phyloP scores from a whole-genome alignment of 73 alveolate species.

The Stentor roeselii region DNA sequence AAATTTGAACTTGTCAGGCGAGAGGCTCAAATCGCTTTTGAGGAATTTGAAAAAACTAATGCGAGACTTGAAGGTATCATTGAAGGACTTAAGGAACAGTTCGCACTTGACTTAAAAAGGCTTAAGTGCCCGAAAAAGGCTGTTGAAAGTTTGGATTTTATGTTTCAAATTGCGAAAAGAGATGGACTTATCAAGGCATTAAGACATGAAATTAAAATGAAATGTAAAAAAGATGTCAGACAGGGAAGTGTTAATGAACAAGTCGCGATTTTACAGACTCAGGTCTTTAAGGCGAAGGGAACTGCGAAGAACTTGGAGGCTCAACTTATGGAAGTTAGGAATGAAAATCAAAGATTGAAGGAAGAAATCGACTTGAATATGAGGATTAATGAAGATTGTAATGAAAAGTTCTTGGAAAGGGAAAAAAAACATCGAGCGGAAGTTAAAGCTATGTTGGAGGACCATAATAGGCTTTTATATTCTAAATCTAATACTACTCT shows the following conservation, averaged over 20 bases:
- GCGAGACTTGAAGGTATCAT: slow-evolving; percentile 35
- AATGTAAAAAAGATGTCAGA: background rate
- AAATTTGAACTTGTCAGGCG: slow-evolving; percentile 25
- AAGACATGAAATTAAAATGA: background rate
- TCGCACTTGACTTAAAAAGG: slow-evolving; percentile 24
- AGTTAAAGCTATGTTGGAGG: slow-evolving; percentile 29
- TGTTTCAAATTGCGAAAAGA: slow-evolving; percentile 17
- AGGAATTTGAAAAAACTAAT: slow-evolving; percentile 28
- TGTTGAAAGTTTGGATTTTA: slow-evolving; percentile 6
- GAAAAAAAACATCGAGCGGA: slow-evolving; percentile 23
- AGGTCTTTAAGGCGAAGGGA: background rate
- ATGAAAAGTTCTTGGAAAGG: background rate
- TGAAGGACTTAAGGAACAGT: slow-evolving; percentile 20
- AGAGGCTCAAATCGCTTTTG: slow-evolving; percentile 33
- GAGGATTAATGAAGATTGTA: background rate
- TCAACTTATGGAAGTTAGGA: background rate
- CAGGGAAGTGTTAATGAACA: background rate
- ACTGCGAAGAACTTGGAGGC: background rate
- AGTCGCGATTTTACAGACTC: background rate
- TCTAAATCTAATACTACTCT: no score
- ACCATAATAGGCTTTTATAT: background rate
- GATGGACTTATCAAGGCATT: background rate
- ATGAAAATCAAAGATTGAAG: background rate
- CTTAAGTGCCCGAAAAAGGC: slow-evolving; percentile 3
- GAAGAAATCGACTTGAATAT: background rate